Evolutionary conservation across 441 rosid species (phyloP).

Genomic region (Adansonia rubrostipa): DNA sequence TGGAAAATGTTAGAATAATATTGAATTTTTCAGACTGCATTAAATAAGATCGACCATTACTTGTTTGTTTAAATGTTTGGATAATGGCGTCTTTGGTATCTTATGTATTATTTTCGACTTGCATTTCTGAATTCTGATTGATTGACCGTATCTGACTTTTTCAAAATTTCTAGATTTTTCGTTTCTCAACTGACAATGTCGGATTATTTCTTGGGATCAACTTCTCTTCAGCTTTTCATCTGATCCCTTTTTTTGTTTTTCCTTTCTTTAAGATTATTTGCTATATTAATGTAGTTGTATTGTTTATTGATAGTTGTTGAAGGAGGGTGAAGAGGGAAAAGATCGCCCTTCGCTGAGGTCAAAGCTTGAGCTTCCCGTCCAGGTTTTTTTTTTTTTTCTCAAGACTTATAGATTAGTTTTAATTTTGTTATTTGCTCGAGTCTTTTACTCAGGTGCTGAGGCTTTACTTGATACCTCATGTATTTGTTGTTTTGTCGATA

Average conservation of each 20-base stretch:
- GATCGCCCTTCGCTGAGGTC: constrained; percentile 80
- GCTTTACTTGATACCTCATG: background rate
- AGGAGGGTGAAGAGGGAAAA: constrained; percentile 93
- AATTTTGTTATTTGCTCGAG: constrained; percentile 3
- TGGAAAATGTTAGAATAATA: background rate
- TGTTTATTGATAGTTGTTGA: constrained; percentile 67
- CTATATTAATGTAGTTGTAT: constrained; percentile 8
- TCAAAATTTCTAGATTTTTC: background rate
- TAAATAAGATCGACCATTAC: background rate
- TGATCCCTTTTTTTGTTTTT: background rate
- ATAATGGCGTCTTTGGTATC: constrained; percentile 16
- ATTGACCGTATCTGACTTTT: background rate
- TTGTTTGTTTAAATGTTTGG: background rate
- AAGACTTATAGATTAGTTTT: constrained; percentile 6
- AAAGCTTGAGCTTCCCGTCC: constrained; percentile 98
- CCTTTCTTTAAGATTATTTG: background rate
- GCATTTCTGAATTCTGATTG: background rate
- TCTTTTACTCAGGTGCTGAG: constrained; percentile 12
- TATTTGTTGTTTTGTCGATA: background rate
- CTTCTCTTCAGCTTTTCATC: background rate
- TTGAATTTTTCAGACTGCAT: background rate
- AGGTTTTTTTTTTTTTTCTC: constrained; percentile 51
- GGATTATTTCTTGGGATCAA: constrained; percentile 10
- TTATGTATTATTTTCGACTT: background rate
- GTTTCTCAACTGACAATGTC: background rate